Conservation (phyloP, 495 filamentous ascomycete species). For the Oidiodendron maius region DNA sequence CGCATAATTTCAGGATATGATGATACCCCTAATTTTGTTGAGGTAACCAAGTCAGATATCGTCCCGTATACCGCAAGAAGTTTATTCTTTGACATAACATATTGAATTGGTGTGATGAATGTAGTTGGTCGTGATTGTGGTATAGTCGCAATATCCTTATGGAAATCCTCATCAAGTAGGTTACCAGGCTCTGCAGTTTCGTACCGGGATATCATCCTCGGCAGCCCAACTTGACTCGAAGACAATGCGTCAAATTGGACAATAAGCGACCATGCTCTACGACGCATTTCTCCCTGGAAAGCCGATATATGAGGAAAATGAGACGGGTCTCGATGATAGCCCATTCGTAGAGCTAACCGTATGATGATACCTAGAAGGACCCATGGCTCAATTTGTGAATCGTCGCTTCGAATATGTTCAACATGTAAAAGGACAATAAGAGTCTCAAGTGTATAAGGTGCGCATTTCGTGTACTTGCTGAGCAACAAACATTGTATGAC, state of each 20-base stretch:
- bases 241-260: conserved; percentile 42
- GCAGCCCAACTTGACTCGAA: conserved; percentile 45
- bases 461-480: conserved; percentile 37
- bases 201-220: conserved; percentile 40
- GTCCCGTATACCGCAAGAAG: conserved; percentile 9
- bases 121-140: conserved; percentile 33
- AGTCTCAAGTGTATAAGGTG: conserved; percentile 37
- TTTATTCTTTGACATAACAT: conserved; percentile 15
- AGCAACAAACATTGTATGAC: conserved; percentile 33
- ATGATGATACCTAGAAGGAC: conserved; percentile 40
- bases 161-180: conserved; percentile 42
- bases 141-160: conserved; percentile 32
- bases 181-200: conserved; percentile 40
- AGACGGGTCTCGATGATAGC: conserved; percentile 46
- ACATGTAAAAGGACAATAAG: conserved; percentile 37
- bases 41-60: conserved; percentile 31
- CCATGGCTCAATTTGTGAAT: conserved; percentile 38
- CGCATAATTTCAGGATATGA: conserved; percentile 62
- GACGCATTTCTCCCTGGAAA: conserved; percentile 49
- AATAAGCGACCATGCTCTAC: conserved; percentile 46
- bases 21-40: conserved; percentile 25
- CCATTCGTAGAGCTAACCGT: conserved; percentile 46
- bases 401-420: conserved; percentile 34
- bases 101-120: conserved; percentile 33
- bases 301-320: conserved; percentile 40